Conservation (phyloP, 371 early-diverging fungal species). For the Amoeboaphelidium occidentale region DNA sequence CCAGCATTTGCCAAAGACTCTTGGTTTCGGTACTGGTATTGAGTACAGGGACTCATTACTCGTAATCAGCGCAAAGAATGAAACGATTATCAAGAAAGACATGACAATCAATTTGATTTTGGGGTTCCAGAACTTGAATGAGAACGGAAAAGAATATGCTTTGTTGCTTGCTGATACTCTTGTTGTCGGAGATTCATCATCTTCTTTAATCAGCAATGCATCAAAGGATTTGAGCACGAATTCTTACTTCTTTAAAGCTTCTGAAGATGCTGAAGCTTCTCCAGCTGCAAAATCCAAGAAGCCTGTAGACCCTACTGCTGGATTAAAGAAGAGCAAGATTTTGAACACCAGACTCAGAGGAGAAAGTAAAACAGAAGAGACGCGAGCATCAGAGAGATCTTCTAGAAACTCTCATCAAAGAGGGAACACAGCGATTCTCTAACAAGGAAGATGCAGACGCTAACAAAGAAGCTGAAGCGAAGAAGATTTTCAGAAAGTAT, state of each 20-base stretch:
- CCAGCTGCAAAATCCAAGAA: neutral
- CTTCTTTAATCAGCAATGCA: no score
- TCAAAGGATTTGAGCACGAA: neutral
- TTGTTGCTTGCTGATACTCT: conserved; percentile 52
- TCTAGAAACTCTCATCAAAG: conserved; percentile 36
- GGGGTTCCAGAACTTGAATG: conserved; percentile 57
- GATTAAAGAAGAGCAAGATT: neutral
- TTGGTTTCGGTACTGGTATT: conserved; percentile 85
- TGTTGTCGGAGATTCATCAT: conserved; percentile 33
- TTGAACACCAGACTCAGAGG: neutral
- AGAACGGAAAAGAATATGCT: conserved; percentile 24
- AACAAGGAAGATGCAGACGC: conserved; percentile 28
- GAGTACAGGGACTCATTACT: conserved; percentile 72
- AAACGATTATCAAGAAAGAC: conserved; percentile 34
- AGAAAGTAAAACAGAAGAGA: conserved; percentile 32
- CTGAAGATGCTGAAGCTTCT: neutral
- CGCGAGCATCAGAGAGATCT: conserved; percentile 69
- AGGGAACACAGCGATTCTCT: conserved; percentile 50
- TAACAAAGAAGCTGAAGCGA: conserved; percentile 23
- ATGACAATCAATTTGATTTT: conserved; percentile 65
- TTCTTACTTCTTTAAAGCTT: neutral
- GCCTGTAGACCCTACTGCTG: neutral
- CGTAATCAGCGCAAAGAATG: conserved; percentile 39
- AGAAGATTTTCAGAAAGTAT: conserved; percentile 51
- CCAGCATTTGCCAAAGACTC: conserved; percentile 47